A percentile compares a stretch with the other conserved stretches of the same genome.
These are phyloP conservation scores for Blastobotrys persicus DNA, from an alignment of 1,139 yeast species.

Conservation along the genomic window DNA sequence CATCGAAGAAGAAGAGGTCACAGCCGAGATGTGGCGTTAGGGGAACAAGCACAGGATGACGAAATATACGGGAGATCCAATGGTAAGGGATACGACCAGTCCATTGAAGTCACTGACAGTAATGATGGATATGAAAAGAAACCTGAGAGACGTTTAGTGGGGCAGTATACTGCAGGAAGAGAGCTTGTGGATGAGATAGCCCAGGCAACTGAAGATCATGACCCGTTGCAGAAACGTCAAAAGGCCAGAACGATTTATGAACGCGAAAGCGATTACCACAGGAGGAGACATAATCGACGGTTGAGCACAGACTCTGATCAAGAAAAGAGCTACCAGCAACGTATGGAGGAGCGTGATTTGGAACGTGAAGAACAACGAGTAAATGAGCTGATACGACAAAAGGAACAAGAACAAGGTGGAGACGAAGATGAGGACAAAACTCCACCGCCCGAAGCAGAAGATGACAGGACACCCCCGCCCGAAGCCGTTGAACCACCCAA, in stretches of 20 bases:
- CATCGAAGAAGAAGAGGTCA: background rate
- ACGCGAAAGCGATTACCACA: conserved; percentile 45
- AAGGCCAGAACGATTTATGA: conserved; percentile 35
- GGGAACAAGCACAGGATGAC: background rate
- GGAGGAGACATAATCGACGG: conserved; percentile 40
- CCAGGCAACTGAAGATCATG: conserved; percentile 39
- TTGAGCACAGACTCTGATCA: conserved; percentile 23
- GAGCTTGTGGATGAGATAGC: conserved; percentile 32
- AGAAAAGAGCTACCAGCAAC: conserved; percentile 28
- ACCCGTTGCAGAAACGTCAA: conserved; percentile 38
- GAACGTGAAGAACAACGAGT: conserved; percentile 37
- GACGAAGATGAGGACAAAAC: conserved; percentile 19
- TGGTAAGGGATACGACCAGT: background rate
- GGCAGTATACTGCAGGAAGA: conserved; percentile 36
- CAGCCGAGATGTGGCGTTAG: background rate
- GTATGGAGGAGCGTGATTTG: conserved; percentile 34
- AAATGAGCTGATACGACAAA: conserved; percentile 28
- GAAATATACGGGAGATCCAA: background rate
- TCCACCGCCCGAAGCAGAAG: conserved; percentile 18
- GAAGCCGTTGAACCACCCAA: conserved; percentile 23
- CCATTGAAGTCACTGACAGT: background rate
- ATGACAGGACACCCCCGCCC: conserved; percentile 16
- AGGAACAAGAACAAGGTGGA: conserved; percentile 18
- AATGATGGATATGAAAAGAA: conserved; percentile 3
- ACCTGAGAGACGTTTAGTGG: conserved; percentile 25